Base-by-base conservation (phyloP, 768 basidiomycete species). In the Lactarius sanguifluus region DNA sequence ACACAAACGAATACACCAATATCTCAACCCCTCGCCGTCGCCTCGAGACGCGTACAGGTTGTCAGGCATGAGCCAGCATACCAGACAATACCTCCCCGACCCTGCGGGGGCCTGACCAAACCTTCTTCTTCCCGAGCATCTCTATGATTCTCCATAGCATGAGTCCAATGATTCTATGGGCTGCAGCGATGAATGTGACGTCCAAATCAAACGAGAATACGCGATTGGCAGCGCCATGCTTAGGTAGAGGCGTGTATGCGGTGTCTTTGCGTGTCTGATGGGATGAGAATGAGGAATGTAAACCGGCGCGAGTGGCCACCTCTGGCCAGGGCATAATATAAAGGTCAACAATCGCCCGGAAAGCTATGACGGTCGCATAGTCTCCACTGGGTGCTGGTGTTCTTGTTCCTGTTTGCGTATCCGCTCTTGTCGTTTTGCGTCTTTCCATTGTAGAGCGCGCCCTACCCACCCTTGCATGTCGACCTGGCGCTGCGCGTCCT, bases 381-480 rank as follows among this genome's bases (percentile, higher is more conserved):
- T 64, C 47, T 67, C 66, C n/a, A 57, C 41, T 25, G 66, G 58
- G 28, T 67, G 66, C 18, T 45, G n/a, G 6, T 59, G 57, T 47
- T 63, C 66, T n/a, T 4, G 60, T 41, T 67, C 66, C 41, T 63
- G 57, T 54, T 40, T 62, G n/a, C 54, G 58, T 45, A 16, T 38
- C n/a, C 62, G 62, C 12, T 43, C 63, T 55, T 55, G 58, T 38
- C 59, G 34, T n/a, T 63, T 59, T 3, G 65, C 57, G 6, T 77
- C 72, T 60, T 76, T 73, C 52, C 71, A 68, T 12, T 71, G 73
- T 8, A 79, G 62, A 1, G 90, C 89, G 38, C 73, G 75, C 25
- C 79, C 79, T 13, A 95, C 91, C 95, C 95, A 98, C 13, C 79
- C 84, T 38, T 80, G 82, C 93, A 97, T 94, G 74, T 96, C 90